Conservation (phyloP, 208 protist species). For the Histomonas meleagridis region DNA sequence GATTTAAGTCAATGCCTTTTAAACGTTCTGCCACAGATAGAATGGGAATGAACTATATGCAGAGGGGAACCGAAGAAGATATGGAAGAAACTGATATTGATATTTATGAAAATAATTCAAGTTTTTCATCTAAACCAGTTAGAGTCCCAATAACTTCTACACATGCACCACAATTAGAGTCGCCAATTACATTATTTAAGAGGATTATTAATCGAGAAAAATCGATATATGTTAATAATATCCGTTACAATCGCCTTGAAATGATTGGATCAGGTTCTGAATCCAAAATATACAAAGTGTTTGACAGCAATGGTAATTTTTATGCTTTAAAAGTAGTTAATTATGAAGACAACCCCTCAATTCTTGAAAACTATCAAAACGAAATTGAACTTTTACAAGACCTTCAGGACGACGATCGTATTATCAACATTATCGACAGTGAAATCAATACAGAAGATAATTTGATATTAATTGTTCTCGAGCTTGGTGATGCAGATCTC, state of each 20-base stretch:
- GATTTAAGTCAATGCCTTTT: too few relatives aligned
- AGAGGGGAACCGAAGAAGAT: too few relatives aligned
- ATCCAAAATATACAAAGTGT: neutral
- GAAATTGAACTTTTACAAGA: neutral
- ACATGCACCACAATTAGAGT: neutral
- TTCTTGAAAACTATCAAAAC: neutral
- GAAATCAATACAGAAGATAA: neutral
- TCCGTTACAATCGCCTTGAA: neutral
- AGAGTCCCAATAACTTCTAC: too few relatives aligned
- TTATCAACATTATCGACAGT: neutral
- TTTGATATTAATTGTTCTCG: neutral
- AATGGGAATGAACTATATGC: too few relatives aligned
- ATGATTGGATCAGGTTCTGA: neutral
- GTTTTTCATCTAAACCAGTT: too few relatives aligned
- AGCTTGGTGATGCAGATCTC: neutral
- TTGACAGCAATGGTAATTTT: neutral
- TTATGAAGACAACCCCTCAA: neutral
- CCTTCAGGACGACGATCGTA: neutral
- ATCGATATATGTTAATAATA: neutral
- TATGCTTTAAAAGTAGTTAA: neutral
- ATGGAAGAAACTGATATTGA: neutral
- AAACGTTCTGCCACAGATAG: too few relatives aligned
- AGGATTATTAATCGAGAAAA: neutral
- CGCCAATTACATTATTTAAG: neutral
- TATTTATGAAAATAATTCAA: neutral